Conservation (phyloP, 2,329 filamentous ascomycete genomes). For the Hypomyces rosellus region DNA sequence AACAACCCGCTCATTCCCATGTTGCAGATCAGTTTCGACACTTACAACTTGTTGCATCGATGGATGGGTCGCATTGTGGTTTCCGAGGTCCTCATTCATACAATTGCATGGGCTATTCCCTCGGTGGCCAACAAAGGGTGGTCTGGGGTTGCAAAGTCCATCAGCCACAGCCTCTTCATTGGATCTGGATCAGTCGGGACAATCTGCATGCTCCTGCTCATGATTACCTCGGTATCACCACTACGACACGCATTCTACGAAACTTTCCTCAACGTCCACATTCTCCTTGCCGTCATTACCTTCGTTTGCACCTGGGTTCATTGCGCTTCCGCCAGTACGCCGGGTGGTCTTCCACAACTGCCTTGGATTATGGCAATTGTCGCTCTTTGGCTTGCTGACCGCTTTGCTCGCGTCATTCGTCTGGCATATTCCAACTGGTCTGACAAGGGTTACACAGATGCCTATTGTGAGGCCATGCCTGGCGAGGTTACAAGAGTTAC, state of each 20-base stretch:
- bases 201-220: conserved; percentile 56
- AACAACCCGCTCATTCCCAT: conserved; percentile 87
- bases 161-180: conserved; percentile 58
- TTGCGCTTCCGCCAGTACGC: conserved; percentile 57
- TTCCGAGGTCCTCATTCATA: conserved; percentile 62
- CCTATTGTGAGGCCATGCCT: conserved; percentile 60
- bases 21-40: conserved; percentile 87
- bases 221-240: conserved; percentile 67
- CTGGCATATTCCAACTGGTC: conserved; percentile 63
- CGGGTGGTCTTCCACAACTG: conserved; percentile 63
- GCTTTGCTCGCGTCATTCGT: conserved; percentile 55
- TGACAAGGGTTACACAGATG: conserved; percentile 52
- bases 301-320: conserved; percentile 75
- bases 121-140: conserved; percentile 60
- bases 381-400: conserved; percentile 70
- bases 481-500: conserved; percentile 66
- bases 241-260: conserved; percentile 95
- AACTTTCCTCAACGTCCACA: conserved; percentile 85
- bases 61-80: conserved; percentile 75
- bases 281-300: conserved; percentile 61
- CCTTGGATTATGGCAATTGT: conserved; percentile 70
- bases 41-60: conserved; percentile 70
- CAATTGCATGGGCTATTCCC: conserved; percentile 67
- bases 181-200: conserved; percentile 56
- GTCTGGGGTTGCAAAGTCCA: conserved; percentile 46